A percentile compares a stretch with the other conserved stretches of the same genome.
phyloP scores from a whole-genome alignment of 129 eudicot species.

The Ambrosia artemisiifolia region DNA sequence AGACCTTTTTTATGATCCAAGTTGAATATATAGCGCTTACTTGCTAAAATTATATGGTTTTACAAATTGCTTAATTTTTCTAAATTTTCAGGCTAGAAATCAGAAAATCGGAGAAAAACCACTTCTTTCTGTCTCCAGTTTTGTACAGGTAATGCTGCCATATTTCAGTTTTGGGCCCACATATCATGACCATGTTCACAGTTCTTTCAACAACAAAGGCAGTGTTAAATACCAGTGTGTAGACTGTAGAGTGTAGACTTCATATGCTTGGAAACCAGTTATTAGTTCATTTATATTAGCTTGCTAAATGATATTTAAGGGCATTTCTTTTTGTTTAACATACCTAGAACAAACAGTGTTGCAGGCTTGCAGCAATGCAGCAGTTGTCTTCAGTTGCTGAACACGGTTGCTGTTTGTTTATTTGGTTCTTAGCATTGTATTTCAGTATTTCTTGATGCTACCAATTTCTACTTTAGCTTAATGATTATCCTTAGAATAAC shows the following conservation, averaged over 20 bases:
- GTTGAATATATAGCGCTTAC: neutral
- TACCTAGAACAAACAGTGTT: neutral
- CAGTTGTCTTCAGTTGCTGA: neutral
- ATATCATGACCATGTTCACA: slow-evolving; percentile 14
- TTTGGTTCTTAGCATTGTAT: neutral
- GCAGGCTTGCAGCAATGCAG: neutral
- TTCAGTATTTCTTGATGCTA: neutral
- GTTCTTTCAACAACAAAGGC: slow-evolving; percentile 6
- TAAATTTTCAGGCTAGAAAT: slow-evolving; percentile 66
- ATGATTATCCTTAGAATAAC: neutral
- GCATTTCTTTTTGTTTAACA: slow-evolving; percentile 10
- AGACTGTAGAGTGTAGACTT: too few species aligned
- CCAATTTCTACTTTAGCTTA: slow-evolving; percentile 5
- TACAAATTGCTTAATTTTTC: neutral
- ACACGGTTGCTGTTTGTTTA: neutral
- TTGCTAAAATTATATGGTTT: slow-evolving; percentile 3
- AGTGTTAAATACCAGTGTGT: neutral
- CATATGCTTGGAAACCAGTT: slow-evolving; percentile 6
- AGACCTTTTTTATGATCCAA: neutral
- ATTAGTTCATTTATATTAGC: slow-evolving; percentile 4
- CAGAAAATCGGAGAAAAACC: slow-evolving; percentile 97
- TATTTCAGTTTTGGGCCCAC: slow-evolving; percentile 2
- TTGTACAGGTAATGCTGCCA: slow-evolving; percentile 63
- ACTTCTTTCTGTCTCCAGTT: slow-evolving; percentile 75
- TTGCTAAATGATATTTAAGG: neutral